These are phyloP conservation scores for Lepidium sativum DNA, from an alignment of 345 rosid genomes.

Conservation along the genomic window DNA sequence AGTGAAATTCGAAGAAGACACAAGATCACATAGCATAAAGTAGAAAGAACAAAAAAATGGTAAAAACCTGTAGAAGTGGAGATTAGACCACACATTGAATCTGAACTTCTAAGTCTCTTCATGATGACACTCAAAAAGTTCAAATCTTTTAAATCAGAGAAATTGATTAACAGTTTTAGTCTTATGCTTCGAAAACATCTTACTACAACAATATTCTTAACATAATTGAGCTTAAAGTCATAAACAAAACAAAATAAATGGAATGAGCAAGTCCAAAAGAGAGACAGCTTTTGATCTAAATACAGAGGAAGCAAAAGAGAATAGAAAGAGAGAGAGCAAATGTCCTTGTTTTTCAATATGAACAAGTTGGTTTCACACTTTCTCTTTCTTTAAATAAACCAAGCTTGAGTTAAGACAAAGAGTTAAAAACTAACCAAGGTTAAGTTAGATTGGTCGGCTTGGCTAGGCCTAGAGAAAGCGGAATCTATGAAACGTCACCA, in stretches of 20 bases:
- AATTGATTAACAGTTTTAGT: background rate
- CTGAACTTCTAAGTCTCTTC: conserved; percentile 90
- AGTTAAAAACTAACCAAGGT: conserved; percentile 66
- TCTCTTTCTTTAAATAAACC: conserved; percentile 63
- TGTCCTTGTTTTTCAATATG: conserved; percentile 20
- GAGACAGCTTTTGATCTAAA: background rate
- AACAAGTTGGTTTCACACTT: conserved; percentile 35
- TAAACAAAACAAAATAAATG: conserved; percentile 4
- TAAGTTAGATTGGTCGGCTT: conserved; percentile 23
- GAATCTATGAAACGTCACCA: conserved; percentile 6
- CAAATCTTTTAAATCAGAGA: background rate
- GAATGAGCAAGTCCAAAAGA: background rate
- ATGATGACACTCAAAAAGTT: conserved; percentile 29
- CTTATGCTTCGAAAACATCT: background rate
- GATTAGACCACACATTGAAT: conserved; percentile 76
- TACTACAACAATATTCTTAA: conserved; percentile 17
- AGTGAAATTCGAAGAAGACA: background rate
- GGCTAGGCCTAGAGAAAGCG: background rate
- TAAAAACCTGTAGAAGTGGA: conserved; percentile 59
- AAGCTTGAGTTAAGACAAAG: conserved; percentile 36
- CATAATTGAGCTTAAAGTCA: conserved; percentile 33
- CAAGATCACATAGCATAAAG: conserved; percentile 5
- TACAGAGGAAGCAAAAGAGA: background rate
- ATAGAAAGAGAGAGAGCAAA: background rate
- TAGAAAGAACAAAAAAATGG: background rate